Evolutionary conservation across 2,329 filamentous ascomycete species (phyloP), one percentile per base, ranked within the genome.

Genomic region (Periglandula ipomoeae): DNA sequence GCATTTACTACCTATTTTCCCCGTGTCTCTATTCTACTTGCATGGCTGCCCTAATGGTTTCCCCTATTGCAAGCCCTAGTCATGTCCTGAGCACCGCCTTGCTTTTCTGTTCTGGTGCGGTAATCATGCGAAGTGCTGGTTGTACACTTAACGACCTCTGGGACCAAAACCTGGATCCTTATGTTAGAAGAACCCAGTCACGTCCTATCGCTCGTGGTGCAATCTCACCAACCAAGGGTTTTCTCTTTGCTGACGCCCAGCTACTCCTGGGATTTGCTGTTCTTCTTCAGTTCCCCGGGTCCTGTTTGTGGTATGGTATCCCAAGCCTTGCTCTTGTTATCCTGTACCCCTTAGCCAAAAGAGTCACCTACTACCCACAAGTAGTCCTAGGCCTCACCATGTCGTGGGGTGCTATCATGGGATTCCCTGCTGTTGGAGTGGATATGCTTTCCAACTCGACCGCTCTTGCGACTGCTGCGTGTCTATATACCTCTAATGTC

Each of bases 101-200:
- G 2, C 76, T 93, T 43, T 93, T 94, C 68, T 78, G 85, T 58
- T 73, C 80, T 2, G 89, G 88, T 46, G 85, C 87, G 3, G 64
- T 94, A 40, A 77, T 95, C 55, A 93, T 95, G 86, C 85, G 89
- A 52, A 86, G 89, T 43, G 87, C 88, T 19, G 88, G 88, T 46
- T 95, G 89, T 65, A 85, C 85, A 17, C 89, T 94, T 68, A 95
- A 95, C 63, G 89, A 95, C 63, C 79, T 94, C 45, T 90, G 88
- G 85, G 89, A 95, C 65, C 81, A 87, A 48, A 86, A 93, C 57
- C 81, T 95, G 15, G 89, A 95, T 65, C 84, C 85, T 6, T 79
- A 89, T 53, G 89, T 95, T 13, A 68, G 77, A 1, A 79, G 89
- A 44, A 94, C 87, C 5, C 79, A 84, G 13, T 72, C 87, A 27